Percentiles rank a stretch among this genome's conserved stretches.
These are phyloP conservation scores for Bruguiera hainesii DNA, from an alignment of 441 rosid species.

Conservation along the genomic window DNA sequence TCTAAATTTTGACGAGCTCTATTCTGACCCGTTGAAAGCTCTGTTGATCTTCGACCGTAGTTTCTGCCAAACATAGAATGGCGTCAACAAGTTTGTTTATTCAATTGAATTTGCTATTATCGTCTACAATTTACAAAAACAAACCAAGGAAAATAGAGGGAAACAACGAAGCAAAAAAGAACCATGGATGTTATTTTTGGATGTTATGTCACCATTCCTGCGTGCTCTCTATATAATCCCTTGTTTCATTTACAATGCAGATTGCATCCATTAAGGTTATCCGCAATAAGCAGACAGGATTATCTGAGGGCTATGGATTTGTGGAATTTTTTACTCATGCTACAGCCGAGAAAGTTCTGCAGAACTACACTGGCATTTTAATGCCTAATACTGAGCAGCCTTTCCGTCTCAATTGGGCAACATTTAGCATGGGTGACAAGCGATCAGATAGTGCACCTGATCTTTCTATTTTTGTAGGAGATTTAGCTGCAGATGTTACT, in stretches of 20 bases:
- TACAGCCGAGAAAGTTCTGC: slow-evolving; percentile 74
- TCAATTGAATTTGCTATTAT: too few species aligned
- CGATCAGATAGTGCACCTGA: slow-evolving; percentile 76
- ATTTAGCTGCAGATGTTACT: slow-evolving; percentile 86
- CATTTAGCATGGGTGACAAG: slow-evolving; percentile 84
- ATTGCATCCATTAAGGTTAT: slow-evolving; percentile 78
- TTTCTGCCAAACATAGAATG: too few species aligned
- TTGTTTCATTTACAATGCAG: slow-evolving; percentile 31
- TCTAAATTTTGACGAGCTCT: too few species aligned
- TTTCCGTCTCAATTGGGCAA: slow-evolving; percentile 94
- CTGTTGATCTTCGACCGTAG: too few species aligned
- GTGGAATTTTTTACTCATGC: slow-evolving; percentile 77
- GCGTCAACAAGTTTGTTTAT: too few species aligned
- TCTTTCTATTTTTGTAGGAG: slow-evolving; percentile 93
- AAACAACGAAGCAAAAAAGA: not conserved
- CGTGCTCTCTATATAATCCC: not conserved
- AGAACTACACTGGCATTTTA: slow-evolving; percentile 49
- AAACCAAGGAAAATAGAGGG: too few species aligned
- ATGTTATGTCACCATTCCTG: not conserved
- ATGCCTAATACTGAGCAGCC: slow-evolving; percentile 81
- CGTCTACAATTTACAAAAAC: too few species aligned
- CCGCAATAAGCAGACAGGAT: slow-evolving; percentile 81
- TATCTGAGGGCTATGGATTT: slow-evolving; percentile 91
- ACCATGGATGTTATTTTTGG: not conserved
- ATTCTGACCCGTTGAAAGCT: too few species aligned